These are phyloP conservation scores for Sclerotinia borealis DNA, from an alignment of 2,329 filamentous ascomycete genomes.

Conservation along the genomic window DNA sequence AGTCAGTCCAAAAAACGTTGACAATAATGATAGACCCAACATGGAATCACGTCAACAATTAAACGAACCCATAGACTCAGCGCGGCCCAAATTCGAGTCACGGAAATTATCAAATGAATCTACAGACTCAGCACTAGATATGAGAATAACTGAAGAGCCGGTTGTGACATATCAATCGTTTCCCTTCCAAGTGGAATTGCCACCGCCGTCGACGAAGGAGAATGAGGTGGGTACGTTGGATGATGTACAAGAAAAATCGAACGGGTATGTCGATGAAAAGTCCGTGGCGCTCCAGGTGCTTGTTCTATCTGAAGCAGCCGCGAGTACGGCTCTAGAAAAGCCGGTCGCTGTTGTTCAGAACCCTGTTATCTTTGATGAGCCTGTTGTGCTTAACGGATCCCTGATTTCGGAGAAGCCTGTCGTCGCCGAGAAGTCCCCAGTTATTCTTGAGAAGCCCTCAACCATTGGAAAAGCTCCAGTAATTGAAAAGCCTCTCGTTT, in stretches of 20 bases:
- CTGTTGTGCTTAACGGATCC: not conserved
- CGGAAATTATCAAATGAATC: not conserved
- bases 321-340: not conserved
- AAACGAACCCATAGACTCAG: not conserved
- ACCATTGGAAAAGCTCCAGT: not conserved
- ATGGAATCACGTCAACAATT: not conserved
- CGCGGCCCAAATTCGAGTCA: not conserved
- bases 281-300: too few relatives aligned
- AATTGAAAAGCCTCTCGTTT: too few relatives aligned
- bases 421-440: too few relatives aligned
- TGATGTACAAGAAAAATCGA: not conserved
- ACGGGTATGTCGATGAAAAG: not conserved
- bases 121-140: not conserved
- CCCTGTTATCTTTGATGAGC: rapidly evolving
- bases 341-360: not conserved
- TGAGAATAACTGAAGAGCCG: not conserved
- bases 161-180: not conserved
- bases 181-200: not conserved
- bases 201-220: not conserved
- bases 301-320: not conserved
- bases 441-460: not conserved
- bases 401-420: not conserved
- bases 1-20: not conserved
- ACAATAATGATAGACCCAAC: not conserved
- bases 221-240: not conserved